Base-by-base conservation (phyloP, 768 basidiomycete species). In the Grammothele lineata region DNA sequence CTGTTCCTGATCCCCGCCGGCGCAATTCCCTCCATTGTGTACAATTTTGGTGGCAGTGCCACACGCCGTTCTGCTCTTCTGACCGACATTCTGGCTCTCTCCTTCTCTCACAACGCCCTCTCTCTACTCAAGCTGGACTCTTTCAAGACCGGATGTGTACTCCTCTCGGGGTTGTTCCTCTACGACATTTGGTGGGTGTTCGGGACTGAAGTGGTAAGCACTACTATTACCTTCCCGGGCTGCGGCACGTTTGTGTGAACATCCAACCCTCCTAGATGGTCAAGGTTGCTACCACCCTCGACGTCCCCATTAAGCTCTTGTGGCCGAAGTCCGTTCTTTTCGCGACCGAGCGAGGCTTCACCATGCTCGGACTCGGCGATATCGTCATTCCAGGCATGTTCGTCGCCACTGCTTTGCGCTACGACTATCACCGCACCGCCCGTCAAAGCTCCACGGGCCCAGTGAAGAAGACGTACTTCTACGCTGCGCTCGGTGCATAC, bases 161-260 rank as follows among this genome's bases (percentile, higher is more conserved):
- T 97, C 3, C 72, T 99, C 5, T 76, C 77, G 3, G 92, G 90
- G 4, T 70, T 99, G 19, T 92, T 97, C 68, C 37, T 96, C 34
- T 98, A 98, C 62, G 95, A 98, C 62, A 79, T 96, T 33, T 95
- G 85, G 78, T 96, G 90, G 90, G 92, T 94, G 2, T 94, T 93
- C 62, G 88, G 87, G 17, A 87, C 87, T 0, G 77, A 83, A 58
- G 88, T 92, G 66, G 88, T 88, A 63, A 62, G 86, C 71, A 2
- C 27, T n/a, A 9, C n/a, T 14, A 6, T 12, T 51, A 40, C 17
- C 40, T 35, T 36, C 15, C 23, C 25, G 15, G 10, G 18, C 5
- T 40, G 24, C 24, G 35, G 37, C 18, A 33, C 25, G 24, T 14
- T n/a, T 11, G 32, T 21, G 33, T 34, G 50, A 47, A 19, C 21